Evolutionary conservation across 805 yeast species (phyloP), one percentile per base, ranked within the genome.

Genomic region (Cyberlindnera bimundalis): DNA sequence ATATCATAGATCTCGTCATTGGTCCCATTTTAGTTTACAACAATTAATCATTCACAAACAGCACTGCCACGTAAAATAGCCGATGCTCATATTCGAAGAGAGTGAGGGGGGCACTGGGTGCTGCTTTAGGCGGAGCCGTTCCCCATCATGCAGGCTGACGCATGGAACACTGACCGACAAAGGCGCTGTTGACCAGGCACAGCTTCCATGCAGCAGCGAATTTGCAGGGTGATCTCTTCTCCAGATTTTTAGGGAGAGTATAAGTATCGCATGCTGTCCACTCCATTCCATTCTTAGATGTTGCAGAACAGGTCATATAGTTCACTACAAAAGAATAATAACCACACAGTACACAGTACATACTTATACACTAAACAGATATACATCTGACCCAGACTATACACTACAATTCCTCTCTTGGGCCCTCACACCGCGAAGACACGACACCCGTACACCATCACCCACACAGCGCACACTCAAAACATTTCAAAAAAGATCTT

Each of bases 121-220:
- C 17, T 16, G 5, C n/a, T 29, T n/a, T 30, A 24, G 29, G 36
- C 36, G 15, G 23, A 11, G 36, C 36, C 31, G 14, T 11, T 11
- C 9, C 24, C 6, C 9, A 23, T 6, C 14, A 26, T 26, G 40
- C 45, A 24, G 35, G 29, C n/a, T 23, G 36, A 31, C 35, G 45
- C 45, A 36, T 18, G 32, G 41, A 41, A 41, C 17, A 24, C 30
- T 15, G 9, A 11, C 6, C 17, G 19, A 20, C 40, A 37, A 42
- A 26, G 46, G 46, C 45, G 44, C 35, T 40, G 44, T 23, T 37
- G 10, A 26, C 35, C 37, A 36, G 41, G 42, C 37, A 40, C 43
- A 33, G 34, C 32, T 45, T 21, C 24, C 24, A 21, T 21, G 24
- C 24, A 21, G 48, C 43, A 44, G 35, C 34, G 46, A 42, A 42